These are phyloP conservation scores for Xanthoconium purpureum DNA, from an alignment of 768 basidiomycete species.

Conservation along the genomic window DNA sequence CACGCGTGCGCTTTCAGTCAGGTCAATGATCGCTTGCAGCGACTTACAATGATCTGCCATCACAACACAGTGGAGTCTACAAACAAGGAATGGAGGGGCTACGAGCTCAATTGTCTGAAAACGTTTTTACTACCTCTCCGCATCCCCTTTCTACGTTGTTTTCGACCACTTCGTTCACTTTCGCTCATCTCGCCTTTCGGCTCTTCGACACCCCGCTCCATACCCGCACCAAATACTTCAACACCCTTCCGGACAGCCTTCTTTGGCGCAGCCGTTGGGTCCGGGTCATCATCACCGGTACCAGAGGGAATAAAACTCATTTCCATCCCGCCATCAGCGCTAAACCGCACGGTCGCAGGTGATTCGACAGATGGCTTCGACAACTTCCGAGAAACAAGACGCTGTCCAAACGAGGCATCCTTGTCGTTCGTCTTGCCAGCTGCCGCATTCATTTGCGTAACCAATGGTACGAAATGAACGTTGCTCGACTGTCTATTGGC, in stretches of 20 bases:
- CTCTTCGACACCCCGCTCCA: slow-evolving; percentile 76
- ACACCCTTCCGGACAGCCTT: slow-evolving; percentile 52
- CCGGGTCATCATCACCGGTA: slow-evolving; percentile 12
- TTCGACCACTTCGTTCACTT: slow-evolving; percentile 74
- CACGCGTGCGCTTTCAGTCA: too few relatives aligned
- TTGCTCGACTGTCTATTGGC: slow-evolving; percentile 44
- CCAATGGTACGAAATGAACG: slow-evolving; percentile 66
- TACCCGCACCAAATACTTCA: slow-evolving; percentile 81
- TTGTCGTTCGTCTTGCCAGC: slow-evolving; percentile 38
- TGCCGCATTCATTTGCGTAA: slow-evolving; percentile 37
- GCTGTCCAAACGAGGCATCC: slow-evolving; percentile 68
- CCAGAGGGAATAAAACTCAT: slow-evolving; percentile 75
- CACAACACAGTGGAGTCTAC: too few relatives aligned
- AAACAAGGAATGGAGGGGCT: not conserved
- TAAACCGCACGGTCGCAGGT: slow-evolving; percentile 21
- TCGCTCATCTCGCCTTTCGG: slow-evolving; percentile 49
- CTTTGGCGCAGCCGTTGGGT: slow-evolving; percentile 24
- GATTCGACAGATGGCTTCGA: slow-evolving; percentile 11
- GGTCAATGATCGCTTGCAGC: not conserved
- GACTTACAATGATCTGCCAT: slow-evolving; percentile 27
- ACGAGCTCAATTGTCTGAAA: slow-evolving; percentile 43
- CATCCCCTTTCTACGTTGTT: slow-evolving; percentile 69
- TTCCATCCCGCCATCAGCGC: slow-evolving; percentile 70
- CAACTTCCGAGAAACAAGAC: slow-evolving; percentile 39
- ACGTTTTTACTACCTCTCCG: slow-evolving; percentile 91